Percentiles rank a stretch among this genome's conserved stretches.
Evolutionary conservation across 2,329 filamentous ascomycete genomes (phyloP).

Genomic region (Colletotrichum scovillei): DNA sequence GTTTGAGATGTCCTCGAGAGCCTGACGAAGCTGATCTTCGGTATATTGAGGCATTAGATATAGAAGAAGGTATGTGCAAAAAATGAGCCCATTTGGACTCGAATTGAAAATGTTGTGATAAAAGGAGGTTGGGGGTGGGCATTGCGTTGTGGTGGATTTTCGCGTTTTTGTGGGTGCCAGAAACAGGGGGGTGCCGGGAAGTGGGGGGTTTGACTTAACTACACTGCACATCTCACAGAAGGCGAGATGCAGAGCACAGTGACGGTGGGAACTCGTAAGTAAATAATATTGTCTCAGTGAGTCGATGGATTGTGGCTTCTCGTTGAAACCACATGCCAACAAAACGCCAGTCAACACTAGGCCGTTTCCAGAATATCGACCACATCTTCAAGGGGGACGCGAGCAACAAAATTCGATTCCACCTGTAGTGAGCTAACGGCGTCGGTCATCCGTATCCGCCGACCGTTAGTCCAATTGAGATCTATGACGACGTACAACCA

Average conservation of each 20-base stretch:
- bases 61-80: no score
- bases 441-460: slow-evolving; percentile 6
- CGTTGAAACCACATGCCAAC: background rate
- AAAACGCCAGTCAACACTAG: background rate
- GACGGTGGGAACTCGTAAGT: background rate
- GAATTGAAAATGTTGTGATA: no score
- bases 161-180: no score
- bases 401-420: background rate
- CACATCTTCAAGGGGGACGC: background rate
- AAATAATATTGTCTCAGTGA: background rate
- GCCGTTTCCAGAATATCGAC: background rate
- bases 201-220: no score
- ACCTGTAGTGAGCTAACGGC: background rate
- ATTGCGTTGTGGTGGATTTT: no score
- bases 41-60: no score
- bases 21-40: no score
- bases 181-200: no score
- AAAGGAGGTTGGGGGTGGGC: no score
- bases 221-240: background rate
- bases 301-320: background rate
- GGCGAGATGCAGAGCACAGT: no score
- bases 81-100: no score
- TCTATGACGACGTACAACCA: slow-evolving; percentile 30
- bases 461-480: background rate
- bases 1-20: no score